Evolutionary conservation across 768 basidiomycete species (phyloP), one percentile per base, ranked within the genome.

Genomic region (Suillus subalutaceus): DNA sequence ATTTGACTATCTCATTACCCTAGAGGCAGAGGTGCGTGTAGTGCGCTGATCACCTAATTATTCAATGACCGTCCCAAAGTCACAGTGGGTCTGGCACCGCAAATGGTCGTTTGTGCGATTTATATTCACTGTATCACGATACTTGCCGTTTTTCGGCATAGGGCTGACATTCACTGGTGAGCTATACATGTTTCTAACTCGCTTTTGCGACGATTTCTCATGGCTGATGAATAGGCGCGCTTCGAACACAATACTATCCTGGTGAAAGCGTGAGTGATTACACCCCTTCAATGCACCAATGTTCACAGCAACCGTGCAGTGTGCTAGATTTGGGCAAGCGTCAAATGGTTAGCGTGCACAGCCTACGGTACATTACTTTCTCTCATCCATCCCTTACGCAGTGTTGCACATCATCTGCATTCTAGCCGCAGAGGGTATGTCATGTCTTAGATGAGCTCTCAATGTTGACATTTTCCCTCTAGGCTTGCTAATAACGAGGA

Each of bases 181-280:
- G 48, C 48, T 23, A 48, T 12, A 48, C 5, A 2, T 48, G 12
- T 48, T 46, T 48, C 48, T 48, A 13, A 48, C n/a, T 48, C 12
- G 48, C 46, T 12, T n/a, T n/a, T 48, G 32, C 32, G 2, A 32
- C 32, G 32, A 32, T 32, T 32, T 2, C 4, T 32, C 32, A 32
- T 32, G 32, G 32, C 32, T 32, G 32, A 32, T 32, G 1, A 2
- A 32, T 32, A 48, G 48, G 48, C 23, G 48, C 48, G n/a, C 48
- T 48, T 48, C 48, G 48, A 48, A 48, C 48, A 23, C 48, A 48
- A 23, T 48, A 58, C 37, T 58, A 58, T 58, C 56, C 56, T 38
- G 56, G 56, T 38, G 56, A 58, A 58, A 58, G 56, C 4, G 56
- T 23, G n/a, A 38, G 56, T 38, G 6, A 23, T 23, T 4, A 58